phyloP scores from a whole-genome alignment of 2,329 filamentous ascomycete genomes.

The Camptophora hylomeconis region DNA sequence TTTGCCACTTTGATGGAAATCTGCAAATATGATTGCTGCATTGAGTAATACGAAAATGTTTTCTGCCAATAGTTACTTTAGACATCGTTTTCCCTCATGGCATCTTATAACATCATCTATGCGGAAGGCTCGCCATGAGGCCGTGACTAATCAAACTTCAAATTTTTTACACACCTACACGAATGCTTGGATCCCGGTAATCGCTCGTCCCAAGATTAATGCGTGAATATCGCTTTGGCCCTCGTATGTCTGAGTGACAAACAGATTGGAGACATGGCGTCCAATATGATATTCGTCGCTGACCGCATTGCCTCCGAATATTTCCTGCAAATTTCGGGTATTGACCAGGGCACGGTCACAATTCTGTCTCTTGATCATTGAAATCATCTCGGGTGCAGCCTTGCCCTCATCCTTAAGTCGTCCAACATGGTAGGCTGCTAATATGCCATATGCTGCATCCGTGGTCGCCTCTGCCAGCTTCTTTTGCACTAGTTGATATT shows the following conservation, averaged over 20 bases:
- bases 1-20: too few species aligned
- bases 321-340: slow-evolving; percentile 71
- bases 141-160: too few species aligned
- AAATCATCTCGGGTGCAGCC: slow-evolving; percentile 87
- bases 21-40: too few species aligned
- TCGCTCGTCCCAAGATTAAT: slow-evolving; percentile 54
- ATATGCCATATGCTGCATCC: slow-evolving; percentile 80
- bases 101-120: too few species aligned
- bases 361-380: slow-evolving; percentile 93
- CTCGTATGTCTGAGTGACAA: slow-evolving; percentile 96
- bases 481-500: slow-evolving; percentile 95
- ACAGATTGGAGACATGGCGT: slow-evolving; percentile 87
- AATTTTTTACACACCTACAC: slow-evolving; percentile 42
- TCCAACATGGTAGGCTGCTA: slow-evolving; percentile 82
- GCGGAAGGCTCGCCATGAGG: too few species aligned
- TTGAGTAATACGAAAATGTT: too few species aligned
- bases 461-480: slow-evolving; percentile 88
- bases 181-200: slow-evolving; percentile 69
- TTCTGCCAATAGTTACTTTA: too few species aligned
- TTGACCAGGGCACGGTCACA: slow-evolving; percentile 79
- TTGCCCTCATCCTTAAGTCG: slow-evolving; percentile 85
- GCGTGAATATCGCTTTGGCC: slow-evolving; percentile 95
- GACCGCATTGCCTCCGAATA: slow-evolving; percentile 96
- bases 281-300: slow-evolving; percentile 95
- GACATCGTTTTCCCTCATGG: too few species aligned